Conservation (phyloP, 2,329 filamentous ascomycete species). For the Colletotrichum chrysophilum region DNA sequence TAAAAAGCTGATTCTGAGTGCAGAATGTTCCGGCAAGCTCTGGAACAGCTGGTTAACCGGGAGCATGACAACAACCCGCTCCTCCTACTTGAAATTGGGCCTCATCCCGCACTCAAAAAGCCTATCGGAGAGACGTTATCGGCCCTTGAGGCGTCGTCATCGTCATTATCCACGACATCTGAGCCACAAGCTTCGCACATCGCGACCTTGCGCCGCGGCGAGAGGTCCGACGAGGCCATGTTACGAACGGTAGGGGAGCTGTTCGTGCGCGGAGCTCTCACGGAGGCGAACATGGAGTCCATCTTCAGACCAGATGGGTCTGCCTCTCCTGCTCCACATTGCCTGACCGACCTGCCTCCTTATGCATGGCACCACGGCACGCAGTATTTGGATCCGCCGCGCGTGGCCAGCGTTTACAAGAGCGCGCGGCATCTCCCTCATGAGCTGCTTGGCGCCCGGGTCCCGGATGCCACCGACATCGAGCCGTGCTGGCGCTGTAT, state of each 20-base stretch:
- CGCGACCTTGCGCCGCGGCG: background rate
- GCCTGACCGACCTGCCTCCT: background rate
- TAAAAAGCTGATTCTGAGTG: background rate
- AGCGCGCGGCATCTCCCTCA: background rate
- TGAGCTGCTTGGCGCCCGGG: background rate
- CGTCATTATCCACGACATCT: background rate
- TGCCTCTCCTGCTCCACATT: background rate
- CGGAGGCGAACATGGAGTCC: background rate
- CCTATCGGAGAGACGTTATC: slow-evolving; percentile 17
- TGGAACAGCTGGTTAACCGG: background rate
- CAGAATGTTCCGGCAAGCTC: background rate
- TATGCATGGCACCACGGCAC: background rate
- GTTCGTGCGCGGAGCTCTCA: background rate
- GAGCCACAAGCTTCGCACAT: background rate
- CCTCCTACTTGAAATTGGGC: slow-evolving; percentile 24
- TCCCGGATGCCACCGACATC: background rate
- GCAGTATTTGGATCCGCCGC: background rate
- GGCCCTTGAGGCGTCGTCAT: background rate
- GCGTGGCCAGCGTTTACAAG: background rate
- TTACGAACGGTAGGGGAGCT: slow-evolving; percentile 8
- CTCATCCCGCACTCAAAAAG: slow-evolving; percentile 23
- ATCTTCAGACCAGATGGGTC: background rate
- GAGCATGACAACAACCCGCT: background rate
- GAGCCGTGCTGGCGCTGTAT: background rate
- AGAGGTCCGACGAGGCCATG: background rate